Evolutionary conservation across 495 filamentous ascomycete species (phyloP).

Genomic region (Chaetomium fimeti): DNA sequence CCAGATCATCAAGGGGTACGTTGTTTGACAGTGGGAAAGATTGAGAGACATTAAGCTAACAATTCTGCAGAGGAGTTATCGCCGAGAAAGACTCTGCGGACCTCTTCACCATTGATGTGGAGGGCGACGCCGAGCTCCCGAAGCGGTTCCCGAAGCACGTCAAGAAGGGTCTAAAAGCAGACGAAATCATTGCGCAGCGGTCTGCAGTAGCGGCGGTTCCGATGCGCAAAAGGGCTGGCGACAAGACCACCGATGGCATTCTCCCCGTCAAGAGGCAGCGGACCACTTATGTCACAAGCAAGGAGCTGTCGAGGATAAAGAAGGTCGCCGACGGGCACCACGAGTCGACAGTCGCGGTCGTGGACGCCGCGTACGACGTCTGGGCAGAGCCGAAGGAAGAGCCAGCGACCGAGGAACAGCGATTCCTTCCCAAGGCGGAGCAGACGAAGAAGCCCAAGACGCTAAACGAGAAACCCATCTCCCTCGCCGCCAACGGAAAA

Average conservation of each 20-base stretch:
- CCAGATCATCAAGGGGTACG: conserved; percentile 84
- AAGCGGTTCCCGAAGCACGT: conserved; percentile 59
- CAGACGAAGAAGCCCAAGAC: conserved; percentile 71
- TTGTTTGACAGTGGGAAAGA: not conserved
- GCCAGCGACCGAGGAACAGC: conserved; percentile 49
- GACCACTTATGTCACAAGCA: conserved; percentile 71
- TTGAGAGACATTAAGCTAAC: conserved; percentile 28
- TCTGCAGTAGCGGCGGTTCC: conserved; percentile 77
- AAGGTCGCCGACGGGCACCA: conserved; percentile 72
- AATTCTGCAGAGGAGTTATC: conserved; percentile 65
- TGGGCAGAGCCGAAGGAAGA: conserved; percentile 62
- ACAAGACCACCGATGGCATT: conserved; percentile 61
- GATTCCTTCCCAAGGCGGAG: conserved; percentile 63
- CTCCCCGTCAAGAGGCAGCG: conserved; percentile 69
- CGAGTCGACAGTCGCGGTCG: conserved; percentile 52
- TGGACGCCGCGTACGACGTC: conserved; percentile 66
- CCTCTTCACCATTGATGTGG: conserved; percentile 74
- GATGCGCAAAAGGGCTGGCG: conserved; percentile 66
- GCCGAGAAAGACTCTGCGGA: conserved; percentile 72
- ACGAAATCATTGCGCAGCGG: conserved; percentile 84
- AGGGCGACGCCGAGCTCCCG: conserved; percentile 28
- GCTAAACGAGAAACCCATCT: conserved; percentile 70
- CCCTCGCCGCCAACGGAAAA: conserved; percentile 75
- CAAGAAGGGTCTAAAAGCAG: conserved; percentile 73
- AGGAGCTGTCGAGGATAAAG: conserved; percentile 74